A percentile compares a stretch with the other conserved stretches of the same genome.
These are phyloP conservation scores for Penicillium sp. DNA, from an alignment of 2,329 filamentous ascomycete species.

Conservation along the genomic window DNA sequence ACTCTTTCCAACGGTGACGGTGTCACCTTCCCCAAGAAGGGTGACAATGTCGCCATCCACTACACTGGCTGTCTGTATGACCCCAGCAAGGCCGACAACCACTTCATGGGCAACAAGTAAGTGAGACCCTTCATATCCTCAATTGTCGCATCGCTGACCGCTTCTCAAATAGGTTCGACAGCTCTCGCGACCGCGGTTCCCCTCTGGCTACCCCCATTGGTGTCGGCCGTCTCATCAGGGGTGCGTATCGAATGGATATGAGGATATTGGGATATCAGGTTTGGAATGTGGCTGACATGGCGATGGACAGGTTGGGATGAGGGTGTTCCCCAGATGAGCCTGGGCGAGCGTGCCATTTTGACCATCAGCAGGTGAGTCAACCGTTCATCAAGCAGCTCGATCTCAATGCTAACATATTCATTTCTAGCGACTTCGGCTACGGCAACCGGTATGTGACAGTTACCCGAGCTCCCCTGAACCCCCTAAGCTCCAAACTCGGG, in stretches of 20 bases:
- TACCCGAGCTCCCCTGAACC: neutral
- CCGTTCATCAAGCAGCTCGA: neutral
- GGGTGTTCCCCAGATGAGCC: conserved; percentile 76
- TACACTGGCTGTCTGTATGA: conserved; percentile 88
- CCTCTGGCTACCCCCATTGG: conserved; percentile 77
- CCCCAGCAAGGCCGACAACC: conserved; percentile 52
- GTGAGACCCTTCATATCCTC: conserved; percentile 28
- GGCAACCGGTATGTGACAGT: conserved; percentile 34
- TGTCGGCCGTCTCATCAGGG: conserved; percentile 76
- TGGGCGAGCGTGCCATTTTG: conserved; percentile 84
- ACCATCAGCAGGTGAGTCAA: conserved; percentile 66
- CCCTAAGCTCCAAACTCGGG: neutral
- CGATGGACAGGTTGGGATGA: conserved; percentile 64
- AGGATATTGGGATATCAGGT: neutral
- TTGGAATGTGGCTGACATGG: neutral
- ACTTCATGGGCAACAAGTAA: conserved; percentile 65
- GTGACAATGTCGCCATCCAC: conserved; percentile 76
- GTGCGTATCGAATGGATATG: conserved; percentile 45
- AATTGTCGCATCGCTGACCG: neutral
- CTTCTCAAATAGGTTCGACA: conserved; percentile 67
- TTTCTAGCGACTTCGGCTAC: conserved; percentile 38
- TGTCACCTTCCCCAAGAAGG: conserved; percentile 55
- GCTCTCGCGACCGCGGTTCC: conserved; percentile 60
- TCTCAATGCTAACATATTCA: conserved; percentile 6
- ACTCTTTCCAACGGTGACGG: conserved; percentile 57